A percentile compares a stretch with the other conserved stretches of the same genome.
phyloP scores from a whole-genome alignment of 2,329 filamentous ascomycete species.

The Claviceps sorghi region DNA sequence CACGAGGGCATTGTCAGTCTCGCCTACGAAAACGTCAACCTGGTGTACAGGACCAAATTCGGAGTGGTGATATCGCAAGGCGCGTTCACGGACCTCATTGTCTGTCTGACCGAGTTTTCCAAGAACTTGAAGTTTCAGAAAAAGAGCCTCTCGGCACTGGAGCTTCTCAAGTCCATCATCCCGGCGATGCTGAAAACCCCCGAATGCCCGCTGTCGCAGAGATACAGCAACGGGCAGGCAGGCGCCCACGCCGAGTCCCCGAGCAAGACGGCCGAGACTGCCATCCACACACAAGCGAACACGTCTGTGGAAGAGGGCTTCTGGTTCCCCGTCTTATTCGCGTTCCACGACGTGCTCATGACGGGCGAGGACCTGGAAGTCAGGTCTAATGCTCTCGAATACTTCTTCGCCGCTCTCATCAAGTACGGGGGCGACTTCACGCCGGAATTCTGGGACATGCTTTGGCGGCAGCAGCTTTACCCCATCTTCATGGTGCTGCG shows the following conservation, averaged over 20 bases:
- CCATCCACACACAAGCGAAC: conserved; percentile 32
- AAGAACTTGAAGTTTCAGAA: conserved; percentile 99
- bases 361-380: conserved; percentile 97
- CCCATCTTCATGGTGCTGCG: conserved; percentile 98
- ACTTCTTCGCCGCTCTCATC: conserved; percentile 89
- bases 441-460: conserved; percentile 91
- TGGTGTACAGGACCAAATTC: conserved; percentile 91
- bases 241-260: conserved; percentile 28
- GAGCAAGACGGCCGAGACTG: conserved; percentile 27
- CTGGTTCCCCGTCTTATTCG: conserved; percentile 96
- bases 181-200: conserved; percentile 91
- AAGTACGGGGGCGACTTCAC: conserved; percentile 85
- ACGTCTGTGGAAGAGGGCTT: conserved; percentile 94
- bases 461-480: conserved; percentile 93
- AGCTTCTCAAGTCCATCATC: conserved; percentile 84
- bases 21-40: conserved; percentile 90
- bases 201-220: conserved; percentile 77
- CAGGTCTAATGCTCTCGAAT: conserved; percentile 76
- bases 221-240: conserved; percentile 21
- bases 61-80: conserved; percentile 92
- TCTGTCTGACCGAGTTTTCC: conserved; percentile 94
- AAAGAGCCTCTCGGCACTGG: conserved; percentile 91
- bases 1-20: conserved; percentile 94
- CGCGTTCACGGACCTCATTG: conserved; percentile 88
- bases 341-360: conserved; percentile 98